Percentiles rank a stretch among this genome's conserved stretches.
Conservation (phyloP, 495 filamentous ascomycete genomes). For the Aspergillus taichungensis region DNA sequence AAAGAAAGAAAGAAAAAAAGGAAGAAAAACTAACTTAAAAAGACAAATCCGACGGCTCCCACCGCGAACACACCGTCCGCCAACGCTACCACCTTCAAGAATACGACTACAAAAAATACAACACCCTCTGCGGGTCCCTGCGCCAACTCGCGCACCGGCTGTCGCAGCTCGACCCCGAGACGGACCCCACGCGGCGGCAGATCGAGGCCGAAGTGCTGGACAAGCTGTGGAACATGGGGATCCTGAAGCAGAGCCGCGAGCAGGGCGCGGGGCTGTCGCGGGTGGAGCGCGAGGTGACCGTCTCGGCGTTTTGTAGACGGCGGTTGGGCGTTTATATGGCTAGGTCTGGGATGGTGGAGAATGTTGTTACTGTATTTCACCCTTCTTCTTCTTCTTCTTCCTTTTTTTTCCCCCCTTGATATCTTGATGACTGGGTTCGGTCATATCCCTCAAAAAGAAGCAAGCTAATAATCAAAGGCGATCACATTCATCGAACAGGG, state of each 20-base stretch:
- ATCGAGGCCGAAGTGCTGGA: slow-evolving; percentile 76
- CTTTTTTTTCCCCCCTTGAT: slow-evolving; percentile 5
- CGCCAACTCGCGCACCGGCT: slow-evolving; percentile 83
- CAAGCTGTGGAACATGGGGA: slow-evolving; percentile 86
- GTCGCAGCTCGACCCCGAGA: slow-evolving; percentile 63
- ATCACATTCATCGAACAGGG: slow-evolving; percentile 89
- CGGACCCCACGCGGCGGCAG: slow-evolving; percentile 65
- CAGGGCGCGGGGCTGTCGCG: slow-evolving; percentile 55
- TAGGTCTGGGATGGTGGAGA: slow-evolving; percentile 80
- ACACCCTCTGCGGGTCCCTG: slow-evolving; percentile 72
- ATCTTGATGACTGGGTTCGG: too few species aligned
- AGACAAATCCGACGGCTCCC: slow-evolving; percentile 72
- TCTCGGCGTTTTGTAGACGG: slow-evolving; percentile 71
- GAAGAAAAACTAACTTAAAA: too few species aligned
- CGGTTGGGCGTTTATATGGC: slow-evolving; percentile 83
- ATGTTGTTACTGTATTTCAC: slow-evolving; percentile 50
- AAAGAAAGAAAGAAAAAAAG: too few species aligned
- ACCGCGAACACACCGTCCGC: slow-evolving; percentile 70
- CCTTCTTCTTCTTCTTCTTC: slow-evolving; percentile 5
- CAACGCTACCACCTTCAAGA: slow-evolving; percentile 85
- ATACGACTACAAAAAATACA: slow-evolving; percentile 85
- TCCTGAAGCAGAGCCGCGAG: slow-evolving; percentile 57
- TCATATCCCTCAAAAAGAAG: too few species aligned
- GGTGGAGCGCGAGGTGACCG: slow-evolving; percentile 80
- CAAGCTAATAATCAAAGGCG: slow-evolving; percentile 36